Percentiles rank a stretch among this genome's conserved stretches.
Conservation (phyloP, 129 eudicot species). For the Pulicaria dysenterica region DNA sequence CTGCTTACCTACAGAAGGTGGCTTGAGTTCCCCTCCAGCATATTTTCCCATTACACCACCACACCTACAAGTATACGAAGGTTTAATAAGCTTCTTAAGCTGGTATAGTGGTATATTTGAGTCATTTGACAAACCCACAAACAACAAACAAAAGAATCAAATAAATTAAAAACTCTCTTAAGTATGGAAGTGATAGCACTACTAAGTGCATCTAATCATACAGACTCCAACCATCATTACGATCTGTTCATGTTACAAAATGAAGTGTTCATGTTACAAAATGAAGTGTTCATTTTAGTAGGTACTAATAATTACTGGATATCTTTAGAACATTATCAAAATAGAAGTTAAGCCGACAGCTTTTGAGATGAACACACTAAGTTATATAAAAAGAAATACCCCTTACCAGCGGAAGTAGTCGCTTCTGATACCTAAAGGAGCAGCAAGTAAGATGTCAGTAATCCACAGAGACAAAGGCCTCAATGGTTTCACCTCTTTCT, state of each 20-base stretch:
- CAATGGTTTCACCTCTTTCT: conserved; percentile 69
- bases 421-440: conserved; percentile 93
- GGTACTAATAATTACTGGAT: too few species aligned
- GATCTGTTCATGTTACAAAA: too few species aligned
- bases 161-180: too few species aligned
- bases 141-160: too few species aligned
- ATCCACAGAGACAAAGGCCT: conserved; percentile 98
- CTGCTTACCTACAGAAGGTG: conserved; percentile 74
- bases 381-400: conserved; percentile 11
- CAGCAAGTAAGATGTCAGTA: conserved; percentile 93
- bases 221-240: too few species aligned
- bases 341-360: too few species aligned
- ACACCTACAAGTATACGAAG: conserved; percentile 54
- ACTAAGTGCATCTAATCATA: too few species aligned
- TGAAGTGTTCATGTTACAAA: too few species aligned
- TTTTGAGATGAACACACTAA: neutral
- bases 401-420: conserved; percentile 97
- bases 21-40: conserved; percentile 96
- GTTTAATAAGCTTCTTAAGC: conserved; percentile 20
- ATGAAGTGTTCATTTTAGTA: too few species aligned
- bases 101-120: neutral
- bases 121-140: neutral
- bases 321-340: too few species aligned
- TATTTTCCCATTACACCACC: conserved; percentile 99
- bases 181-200: too few species aligned